Evolutionary conservation across 2,329 filamentous ascomycete species (phyloP).

Genomic region (Blumeria graminis): DNA sequence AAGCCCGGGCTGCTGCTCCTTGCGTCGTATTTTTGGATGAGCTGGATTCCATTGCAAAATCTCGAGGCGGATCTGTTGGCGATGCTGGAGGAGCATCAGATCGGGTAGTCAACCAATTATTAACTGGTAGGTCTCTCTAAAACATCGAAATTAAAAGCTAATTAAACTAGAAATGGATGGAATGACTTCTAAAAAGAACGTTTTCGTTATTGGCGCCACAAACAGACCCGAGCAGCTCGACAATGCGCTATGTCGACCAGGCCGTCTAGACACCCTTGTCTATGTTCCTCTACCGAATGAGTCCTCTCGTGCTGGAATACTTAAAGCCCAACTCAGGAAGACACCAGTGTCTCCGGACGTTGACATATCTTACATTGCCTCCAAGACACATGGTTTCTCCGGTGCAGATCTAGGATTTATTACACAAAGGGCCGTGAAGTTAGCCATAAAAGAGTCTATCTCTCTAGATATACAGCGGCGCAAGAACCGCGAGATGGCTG

Average conservation of each 20-base stretch:
- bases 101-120: conserved; percentile 97
- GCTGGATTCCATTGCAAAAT: conserved; percentile 97
- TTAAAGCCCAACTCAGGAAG: conserved; percentile 93
- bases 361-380: conserved; percentile 74
- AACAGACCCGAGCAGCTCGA: conserved; percentile 98
- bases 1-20: conserved; percentile 89
- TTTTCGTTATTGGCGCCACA: conserved; percentile 97
- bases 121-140: conserved; percentile 47
- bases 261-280: conserved; percentile 94
- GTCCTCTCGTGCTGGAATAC: conserved; percentile 65
- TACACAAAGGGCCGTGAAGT: conserved; percentile 95
- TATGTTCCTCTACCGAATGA: conserved; percentile 95
- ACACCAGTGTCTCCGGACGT: conserved; percentile 76
- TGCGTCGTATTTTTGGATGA: conserved; percentile 98
- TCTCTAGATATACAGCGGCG: conserved; percentile 64
- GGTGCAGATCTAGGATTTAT: conserved; percentile 99
- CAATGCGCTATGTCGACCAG: conserved; percentile 89
- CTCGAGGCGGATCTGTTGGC: conserved; percentile 84
- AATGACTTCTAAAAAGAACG: conserved; percentile 99
- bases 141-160: background rate
- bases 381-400: conserved; percentile 95
- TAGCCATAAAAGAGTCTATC: conserved; percentile 97
- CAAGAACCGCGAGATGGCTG: conserved; percentile 71
- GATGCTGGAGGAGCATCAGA: conserved; percentile 96
- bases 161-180: conserved; percentile 65